These are phyloP conservation scores for Pyrenopolyporus hunteri DNA, from an alignment of 495 filamentous ascomycete genomes.

Conservation along the genomic window DNA sequence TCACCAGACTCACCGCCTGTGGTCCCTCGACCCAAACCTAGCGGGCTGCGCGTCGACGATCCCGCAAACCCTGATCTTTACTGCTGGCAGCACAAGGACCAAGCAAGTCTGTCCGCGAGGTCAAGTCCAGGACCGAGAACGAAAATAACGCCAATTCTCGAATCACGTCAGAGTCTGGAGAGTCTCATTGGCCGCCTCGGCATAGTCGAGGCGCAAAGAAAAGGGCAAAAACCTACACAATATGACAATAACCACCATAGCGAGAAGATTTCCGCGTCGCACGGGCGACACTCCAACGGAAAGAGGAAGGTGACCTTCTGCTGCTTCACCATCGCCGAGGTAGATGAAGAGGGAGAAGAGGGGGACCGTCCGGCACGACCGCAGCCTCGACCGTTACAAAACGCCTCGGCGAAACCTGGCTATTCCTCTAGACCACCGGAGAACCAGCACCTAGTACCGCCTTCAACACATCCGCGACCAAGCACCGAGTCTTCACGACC, in stretches of 20 bases:
- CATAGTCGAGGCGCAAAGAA: constrained; percentile 59
- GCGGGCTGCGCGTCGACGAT: constrained; percentile 56
- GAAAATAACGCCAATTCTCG: constrained; percentile 47
- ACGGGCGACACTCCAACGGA: constrained; percentile 41
- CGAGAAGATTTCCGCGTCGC: constrained; percentile 22
- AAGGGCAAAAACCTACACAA: constrained; percentile 39
- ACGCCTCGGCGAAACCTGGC: constrained; percentile 38
- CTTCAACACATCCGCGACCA: constrained; percentile 42
- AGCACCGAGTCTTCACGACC: constrained; percentile 44
- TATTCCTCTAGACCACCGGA: constrained; percentile 40
- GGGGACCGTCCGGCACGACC: constrained; percentile 45
- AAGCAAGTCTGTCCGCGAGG: constrained; percentile 60
- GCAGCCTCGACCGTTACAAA: constrained; percentile 49
- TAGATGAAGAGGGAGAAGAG: constrained; percentile 50
- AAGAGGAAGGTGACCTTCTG: constrained; percentile 47
- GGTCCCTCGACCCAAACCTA: constrained; percentile 44
- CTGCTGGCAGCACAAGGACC: constrained; percentile 95
- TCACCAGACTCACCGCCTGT: constrained; percentile 42
- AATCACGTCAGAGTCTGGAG: constrained; percentile 77
- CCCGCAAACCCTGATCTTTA: constrained; percentile 59
- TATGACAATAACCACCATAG: constrained; percentile 25
- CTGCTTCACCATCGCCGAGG: constrained; percentile 51
- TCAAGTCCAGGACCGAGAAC: constrained; percentile 50
- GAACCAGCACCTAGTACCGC: constrained; percentile 37
- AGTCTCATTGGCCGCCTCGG: constrained; percentile 81